Conservation (phyloP, 805 yeast genomes). For the Aciculoconidium aculeatum region DNA sequence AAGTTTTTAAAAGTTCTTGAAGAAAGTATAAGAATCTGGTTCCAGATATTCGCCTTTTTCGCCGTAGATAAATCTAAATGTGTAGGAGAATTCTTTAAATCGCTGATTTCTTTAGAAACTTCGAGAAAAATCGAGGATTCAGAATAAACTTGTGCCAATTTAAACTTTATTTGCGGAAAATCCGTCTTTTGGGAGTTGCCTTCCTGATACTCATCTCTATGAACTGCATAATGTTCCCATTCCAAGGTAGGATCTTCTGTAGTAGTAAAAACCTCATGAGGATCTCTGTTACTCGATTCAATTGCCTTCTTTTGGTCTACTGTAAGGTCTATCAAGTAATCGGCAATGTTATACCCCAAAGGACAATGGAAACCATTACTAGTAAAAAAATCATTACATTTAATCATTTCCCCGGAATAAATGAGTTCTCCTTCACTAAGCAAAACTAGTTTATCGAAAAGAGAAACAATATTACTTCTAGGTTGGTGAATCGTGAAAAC, state of each 20-base stretch:
- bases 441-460: constrained; percentile 77
- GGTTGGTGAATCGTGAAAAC: constrained; percentile 96
- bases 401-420: constrained; percentile 79
- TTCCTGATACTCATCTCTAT: constrained; percentile 56
- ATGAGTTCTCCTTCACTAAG: constrained; percentile 81
- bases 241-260: constrained; percentile 60
- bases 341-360: constrained; percentile 87
- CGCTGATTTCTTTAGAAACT: constrained; percentile 32
- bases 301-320: constrained; percentile 47
- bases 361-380: constrained; percentile 81
- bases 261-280: constrained; percentile 26
- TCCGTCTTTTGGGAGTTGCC: too few species aligned
- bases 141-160: constrained; percentile 27
- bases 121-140: constrained; percentile 39
- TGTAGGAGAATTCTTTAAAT: constrained; percentile 18
- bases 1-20: constrained; percentile 88
- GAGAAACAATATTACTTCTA: constrained; percentile 86
- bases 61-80: constrained; percentile 21
- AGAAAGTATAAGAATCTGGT: constrained; percentile 69
- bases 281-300: constrained; percentile 15
- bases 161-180: constrained; percentile 16
- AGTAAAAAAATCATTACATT: constrained; percentile 70
- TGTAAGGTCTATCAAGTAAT: constrained; percentile 85
- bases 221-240: constrained; percentile 83
- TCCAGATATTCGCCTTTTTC: constrained; percentile 50